phyloP scores from a whole-genome alignment of 2,329 filamentous ascomycete species.

The Laburnicola sp. region DNA sequence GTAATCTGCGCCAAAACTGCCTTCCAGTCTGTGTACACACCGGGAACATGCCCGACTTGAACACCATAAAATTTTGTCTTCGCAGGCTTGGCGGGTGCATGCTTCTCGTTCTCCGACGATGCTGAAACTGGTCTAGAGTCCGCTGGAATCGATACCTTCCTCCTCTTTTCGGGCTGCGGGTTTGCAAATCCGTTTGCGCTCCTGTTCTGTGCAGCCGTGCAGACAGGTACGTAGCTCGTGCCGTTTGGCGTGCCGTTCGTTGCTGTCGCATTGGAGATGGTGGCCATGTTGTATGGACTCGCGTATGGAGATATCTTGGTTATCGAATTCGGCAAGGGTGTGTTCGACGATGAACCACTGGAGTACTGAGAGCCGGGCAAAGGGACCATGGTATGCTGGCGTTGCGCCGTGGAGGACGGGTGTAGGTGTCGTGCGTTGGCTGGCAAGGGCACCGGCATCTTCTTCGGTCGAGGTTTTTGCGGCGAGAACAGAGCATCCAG shows the following conservation, averaged over 20 bases:
- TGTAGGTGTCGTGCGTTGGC: neutral
- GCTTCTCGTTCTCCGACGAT: neutral
- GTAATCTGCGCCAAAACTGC: neutral
- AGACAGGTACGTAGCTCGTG: conserved; percentile 9
- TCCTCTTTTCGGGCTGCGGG: conserved; percentile 25
- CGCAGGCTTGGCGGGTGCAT: neutral
- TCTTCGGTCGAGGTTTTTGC: neutral
- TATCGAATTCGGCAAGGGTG: neutral
- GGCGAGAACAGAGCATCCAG: neutral
- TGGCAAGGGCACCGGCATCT: neutral
- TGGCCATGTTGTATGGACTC: neutral
- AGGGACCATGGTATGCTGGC: neutral
- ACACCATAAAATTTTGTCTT: neutral
- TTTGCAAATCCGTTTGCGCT: neutral
- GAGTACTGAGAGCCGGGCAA: neutral
- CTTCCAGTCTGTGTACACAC: neutral
- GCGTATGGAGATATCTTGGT: neutral
- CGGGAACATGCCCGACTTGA: conserved; percentile 1
- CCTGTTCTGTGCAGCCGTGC: neutral
- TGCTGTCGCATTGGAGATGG: neutral
- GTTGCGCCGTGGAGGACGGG: neutral
- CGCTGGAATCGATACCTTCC: conserved; percentile 19
- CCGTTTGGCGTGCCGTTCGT: neutral
- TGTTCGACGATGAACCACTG: neutral
- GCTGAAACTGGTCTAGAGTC: neutral